Conservation (phyloP, 495 filamentous ascomycete genomes). For the Penicillium cosmopolitanum region DNA sequence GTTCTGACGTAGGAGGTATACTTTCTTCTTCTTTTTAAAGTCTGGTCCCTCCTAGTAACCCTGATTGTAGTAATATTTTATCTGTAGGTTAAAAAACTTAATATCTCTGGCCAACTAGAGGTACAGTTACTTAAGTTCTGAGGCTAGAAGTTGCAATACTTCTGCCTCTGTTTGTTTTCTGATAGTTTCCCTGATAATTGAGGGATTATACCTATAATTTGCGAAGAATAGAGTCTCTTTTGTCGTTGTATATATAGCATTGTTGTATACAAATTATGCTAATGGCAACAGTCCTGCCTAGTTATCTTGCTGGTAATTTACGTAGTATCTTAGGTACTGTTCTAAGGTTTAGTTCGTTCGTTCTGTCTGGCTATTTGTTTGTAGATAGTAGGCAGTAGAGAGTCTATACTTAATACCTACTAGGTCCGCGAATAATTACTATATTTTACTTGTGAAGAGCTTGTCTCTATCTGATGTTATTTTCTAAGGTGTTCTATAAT, state of each 20-base stretch:
- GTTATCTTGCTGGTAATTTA: conserved; percentile 34
- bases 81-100: not conserved
- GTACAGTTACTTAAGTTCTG: not conserved
- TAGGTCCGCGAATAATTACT: not conserved
- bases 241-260: not conserved
- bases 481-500: too few relatives aligned
- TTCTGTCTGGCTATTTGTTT: conserved; percentile 38
- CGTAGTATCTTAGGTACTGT: conserved; percentile 25
- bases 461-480: too few relatives aligned
- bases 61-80: not conserved
- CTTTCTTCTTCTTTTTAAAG: conserved; percentile 7
- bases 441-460: too few relatives aligned
- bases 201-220: conserved; percentile 17
- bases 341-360: conserved; percentile 25
- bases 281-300: conserved; percentile 28
- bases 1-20: conserved; percentile 8
- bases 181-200: not conserved
- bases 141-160: not conserved
- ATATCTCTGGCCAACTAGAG: not conserved
- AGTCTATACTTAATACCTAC: conserved; percentile 11
- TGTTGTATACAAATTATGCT: conserved; percentile 33
- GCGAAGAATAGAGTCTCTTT: conserved; percentile 21
- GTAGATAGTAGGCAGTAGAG: conserved; percentile 31
- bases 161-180: not conserved
- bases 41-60: not conserved